These are phyloP conservation scores for Amanita inopinata DNA, from an alignment of 768 basidiomycete species.

Conservation along the genomic window DNA sequence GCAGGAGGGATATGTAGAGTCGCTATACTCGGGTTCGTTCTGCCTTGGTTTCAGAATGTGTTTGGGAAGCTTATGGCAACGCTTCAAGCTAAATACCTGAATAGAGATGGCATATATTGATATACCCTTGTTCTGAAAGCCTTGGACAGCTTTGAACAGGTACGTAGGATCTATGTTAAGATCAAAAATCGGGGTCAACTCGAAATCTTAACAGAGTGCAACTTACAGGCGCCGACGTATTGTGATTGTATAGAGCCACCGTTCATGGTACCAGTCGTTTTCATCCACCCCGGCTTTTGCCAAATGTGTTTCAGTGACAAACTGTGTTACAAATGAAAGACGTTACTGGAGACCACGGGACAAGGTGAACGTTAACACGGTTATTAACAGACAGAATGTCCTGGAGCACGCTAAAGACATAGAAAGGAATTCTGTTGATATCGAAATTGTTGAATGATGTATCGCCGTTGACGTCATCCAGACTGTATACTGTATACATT, in stretches of 20 bases:
- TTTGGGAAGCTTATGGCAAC: neutral
- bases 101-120: constrained; percentile 54
- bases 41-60: neutral
- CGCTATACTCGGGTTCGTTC: constrained; percentile 47
- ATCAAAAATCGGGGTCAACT: too few species aligned
- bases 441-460: constrained; percentile 48
- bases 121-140: constrained; percentile 53
- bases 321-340: constrained; percentile 12
- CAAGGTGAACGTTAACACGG: constrained; percentile 41
- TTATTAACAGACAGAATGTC: constrained; percentile 56
- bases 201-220: constrained; percentile 9
- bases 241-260: constrained; percentile 49
- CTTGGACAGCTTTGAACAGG: constrained; percentile 63
- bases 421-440: constrained; percentile 46
- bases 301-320: neutral
- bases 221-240: constrained; percentile 39
- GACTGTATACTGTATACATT: constrained; percentile 53
- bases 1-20: constrained; percentile 63
- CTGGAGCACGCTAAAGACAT: constrained; percentile 50
- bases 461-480: constrained; percentile 55
- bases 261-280: constrained; percentile 52
- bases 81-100: constrained; percentile 26
- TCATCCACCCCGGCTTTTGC: constrained; percentile 73
- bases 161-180: constrained; percentile 51
- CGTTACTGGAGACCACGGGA: constrained; percentile 77